phyloP scores from a whole-genome alignment of 164 flowering plant species.

The Platanus orientalis region DNA sequence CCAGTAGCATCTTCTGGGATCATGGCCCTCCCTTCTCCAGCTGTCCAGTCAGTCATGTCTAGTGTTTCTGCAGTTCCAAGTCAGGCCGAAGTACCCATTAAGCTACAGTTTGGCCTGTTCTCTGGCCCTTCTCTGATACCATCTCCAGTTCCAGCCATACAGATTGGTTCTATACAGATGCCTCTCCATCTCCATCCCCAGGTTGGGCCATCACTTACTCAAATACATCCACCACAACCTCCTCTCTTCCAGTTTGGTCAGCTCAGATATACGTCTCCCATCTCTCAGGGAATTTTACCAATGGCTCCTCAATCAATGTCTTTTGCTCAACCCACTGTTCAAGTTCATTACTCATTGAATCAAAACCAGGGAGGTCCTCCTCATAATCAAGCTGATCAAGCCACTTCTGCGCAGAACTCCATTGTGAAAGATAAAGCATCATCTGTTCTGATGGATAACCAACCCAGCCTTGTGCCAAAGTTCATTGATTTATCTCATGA shows the following conservation, averaged over 20 bases:
- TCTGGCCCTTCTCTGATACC: constrained; percentile 90
- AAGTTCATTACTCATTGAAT: constrained; percentile 40
- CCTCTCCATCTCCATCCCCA: constrained; percentile 87
- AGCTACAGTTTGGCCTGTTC: constrained; percentile 89
- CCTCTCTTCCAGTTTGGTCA: constrained; percentile 96
- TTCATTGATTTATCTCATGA: constrained; percentile 28
- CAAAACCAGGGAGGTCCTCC: constrained; percentile 34
- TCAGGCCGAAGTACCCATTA: constrained; percentile 58
- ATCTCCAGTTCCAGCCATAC: constrained; percentile 93
- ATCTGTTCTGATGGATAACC: constrained; percentile 25
- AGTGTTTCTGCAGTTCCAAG: constrained; percentile 34
- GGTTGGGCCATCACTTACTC: constrained; percentile 62
- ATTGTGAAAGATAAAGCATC: constrained; percentile 24
- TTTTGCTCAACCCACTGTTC: constrained; percentile 55
- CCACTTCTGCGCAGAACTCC: constrained; percentile 19
- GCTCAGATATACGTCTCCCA: constrained; percentile 66
- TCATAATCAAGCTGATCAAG: constrained; percentile 34
- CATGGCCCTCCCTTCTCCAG: constrained; percentile 24
- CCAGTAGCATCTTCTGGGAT: constrained; percentile 25
- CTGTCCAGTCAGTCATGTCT: constrained; percentile 33
- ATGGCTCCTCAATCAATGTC: constrained; percentile 63
- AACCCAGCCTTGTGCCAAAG: constrained; percentile 24
- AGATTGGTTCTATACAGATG: constrained; percentile 99
- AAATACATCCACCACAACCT: constrained; percentile 66
- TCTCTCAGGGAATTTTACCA: constrained; percentile 75